phyloP scores from a whole-genome alignment of 1,139 yeast species.

The Kodamaea anthophila region DNA sequence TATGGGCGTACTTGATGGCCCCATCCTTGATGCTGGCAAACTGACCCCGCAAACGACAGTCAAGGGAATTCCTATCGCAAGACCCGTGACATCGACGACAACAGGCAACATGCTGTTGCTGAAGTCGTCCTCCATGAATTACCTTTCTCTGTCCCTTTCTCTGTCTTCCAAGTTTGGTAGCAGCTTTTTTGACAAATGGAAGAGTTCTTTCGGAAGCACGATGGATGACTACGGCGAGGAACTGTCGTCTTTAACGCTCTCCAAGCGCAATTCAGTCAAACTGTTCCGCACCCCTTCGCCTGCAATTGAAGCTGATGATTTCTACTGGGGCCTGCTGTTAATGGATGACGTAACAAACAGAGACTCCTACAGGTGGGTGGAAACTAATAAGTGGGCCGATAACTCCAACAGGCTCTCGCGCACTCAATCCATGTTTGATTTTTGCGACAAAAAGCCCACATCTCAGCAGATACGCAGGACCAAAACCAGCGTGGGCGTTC shows the following conservation, averaged over 20 bases:
- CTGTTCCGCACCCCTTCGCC: conserved; percentile 43
- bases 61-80: conserved; percentile 20
- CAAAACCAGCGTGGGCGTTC: conserved; percentile 22
- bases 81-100: conserved; percentile 11
- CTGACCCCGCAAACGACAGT: conserved; percentile 10
- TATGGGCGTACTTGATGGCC: conserved; percentile 1
- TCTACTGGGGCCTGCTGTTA: conserved; percentile 20
- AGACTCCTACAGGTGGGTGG: conserved; percentile 2
- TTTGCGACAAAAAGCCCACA: conserved; percentile 15
- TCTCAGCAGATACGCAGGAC: conserved; percentile 19
- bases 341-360: conserved; percentile 1
- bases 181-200: conserved; percentile 45
- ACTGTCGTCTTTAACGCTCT: conserved; percentile 15
- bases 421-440: conserved; percentile 36
- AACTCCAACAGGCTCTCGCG: conserved; percentile 24
- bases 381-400: conserved; percentile 4
- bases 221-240: conserved; percentile 9
- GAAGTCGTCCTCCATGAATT: conserved; percentile 31
- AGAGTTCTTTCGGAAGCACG: conserved; percentile 22
- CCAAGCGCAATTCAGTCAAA: conserved; percentile 26
- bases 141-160: conserved; percentile 29
- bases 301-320: conserved; percentile 40
- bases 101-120: conserved; percentile 17
- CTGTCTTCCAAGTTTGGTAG: conserved; percentile 38
- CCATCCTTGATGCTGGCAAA: conserved; percentile 1